Conservation (phyloP, 768 basidiomycete genomes). For the Tulasnella calospora region DNA sequence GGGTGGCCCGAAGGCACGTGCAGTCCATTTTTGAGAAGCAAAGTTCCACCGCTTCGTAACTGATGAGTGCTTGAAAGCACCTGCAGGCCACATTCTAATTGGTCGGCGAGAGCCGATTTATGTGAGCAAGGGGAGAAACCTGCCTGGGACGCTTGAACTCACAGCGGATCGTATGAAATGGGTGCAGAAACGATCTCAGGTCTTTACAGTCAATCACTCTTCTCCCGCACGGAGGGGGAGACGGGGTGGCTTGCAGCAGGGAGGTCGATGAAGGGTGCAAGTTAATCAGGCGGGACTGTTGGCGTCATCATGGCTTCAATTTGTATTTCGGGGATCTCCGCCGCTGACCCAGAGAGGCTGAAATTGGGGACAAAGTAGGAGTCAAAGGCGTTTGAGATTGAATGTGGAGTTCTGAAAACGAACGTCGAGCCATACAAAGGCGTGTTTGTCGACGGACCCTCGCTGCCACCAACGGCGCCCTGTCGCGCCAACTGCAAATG, state of each 20-base stretch:
- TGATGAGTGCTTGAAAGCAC: background rate
- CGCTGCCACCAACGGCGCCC: background rate
- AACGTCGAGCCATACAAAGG: background rate
- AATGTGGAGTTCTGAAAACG: background rate
- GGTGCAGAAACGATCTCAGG: too few species aligned
- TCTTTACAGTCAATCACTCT: background rate
- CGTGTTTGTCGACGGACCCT: background rate
- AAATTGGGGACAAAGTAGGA: background rate
- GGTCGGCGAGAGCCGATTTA: too few species aligned
- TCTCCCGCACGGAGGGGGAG: background rate
- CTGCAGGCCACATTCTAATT: too few species aligned
- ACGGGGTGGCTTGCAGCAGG: too few species aligned
- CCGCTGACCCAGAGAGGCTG: background rate
- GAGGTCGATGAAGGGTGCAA: too few species aligned
- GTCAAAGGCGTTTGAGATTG: background rate
- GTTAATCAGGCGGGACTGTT: too few species aligned
- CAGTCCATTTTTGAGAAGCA: background rate
- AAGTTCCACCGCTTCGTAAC: background rate
- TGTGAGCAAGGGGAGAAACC: too few species aligned
- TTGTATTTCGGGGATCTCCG: background rate
- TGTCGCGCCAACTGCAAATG: background rate
- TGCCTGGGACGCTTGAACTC: background rate
- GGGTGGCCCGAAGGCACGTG: background rate
- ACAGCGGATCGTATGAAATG: background rate
- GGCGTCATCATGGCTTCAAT: background rate